Conservation (phyloP, 768 basidiomycete genomes). For the Rubroboletus pulcherrimus region DNA sequence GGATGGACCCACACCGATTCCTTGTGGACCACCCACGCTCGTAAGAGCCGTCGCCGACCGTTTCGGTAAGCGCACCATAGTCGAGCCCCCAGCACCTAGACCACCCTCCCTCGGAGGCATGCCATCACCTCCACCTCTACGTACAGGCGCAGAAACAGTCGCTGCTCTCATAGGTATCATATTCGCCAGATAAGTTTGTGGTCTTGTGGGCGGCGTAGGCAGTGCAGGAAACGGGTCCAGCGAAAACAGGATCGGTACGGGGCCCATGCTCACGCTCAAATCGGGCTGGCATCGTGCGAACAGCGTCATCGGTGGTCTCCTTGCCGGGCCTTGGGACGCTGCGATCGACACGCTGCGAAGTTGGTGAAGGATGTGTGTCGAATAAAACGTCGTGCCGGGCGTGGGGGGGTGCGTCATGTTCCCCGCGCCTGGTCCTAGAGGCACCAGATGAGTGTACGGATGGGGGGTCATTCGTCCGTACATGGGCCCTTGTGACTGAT, state of each 20-base stretch:
- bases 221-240: conserved; percentile 44
- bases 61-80: conserved; percentile 17
- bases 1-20: not conserved
- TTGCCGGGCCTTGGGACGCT: conserved; percentile 20
- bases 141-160: conserved; percentile 31
- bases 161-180: conserved; percentile 25
- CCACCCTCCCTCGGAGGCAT: not conserved
- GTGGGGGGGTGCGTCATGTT: not conserved
- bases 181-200: not conserved
- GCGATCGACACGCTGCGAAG: conserved; percentile 18
- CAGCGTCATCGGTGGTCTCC: conserved; percentile 41
- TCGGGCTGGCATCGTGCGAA: conserved; percentile 57
- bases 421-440: conserved; percentile 7
- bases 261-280: conserved; percentile 44
- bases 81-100: not conserved
- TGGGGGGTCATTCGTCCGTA: conserved; percentile 42
- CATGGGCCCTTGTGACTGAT: conserved; percentile 48
- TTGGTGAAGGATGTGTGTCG: conserved; percentile 25
- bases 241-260: conserved; percentile 61
- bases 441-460: conserved; percentile 8
- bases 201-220: conserved; percentile 4
- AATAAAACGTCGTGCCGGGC: conserved; percentile 28
- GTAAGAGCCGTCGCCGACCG: conserved; percentile 7
- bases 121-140: conserved; percentile 10
- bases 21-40: not conserved